Conservation (phyloP, 108 stramenopile genomes). For the Fistulifera solaris region DNA sequence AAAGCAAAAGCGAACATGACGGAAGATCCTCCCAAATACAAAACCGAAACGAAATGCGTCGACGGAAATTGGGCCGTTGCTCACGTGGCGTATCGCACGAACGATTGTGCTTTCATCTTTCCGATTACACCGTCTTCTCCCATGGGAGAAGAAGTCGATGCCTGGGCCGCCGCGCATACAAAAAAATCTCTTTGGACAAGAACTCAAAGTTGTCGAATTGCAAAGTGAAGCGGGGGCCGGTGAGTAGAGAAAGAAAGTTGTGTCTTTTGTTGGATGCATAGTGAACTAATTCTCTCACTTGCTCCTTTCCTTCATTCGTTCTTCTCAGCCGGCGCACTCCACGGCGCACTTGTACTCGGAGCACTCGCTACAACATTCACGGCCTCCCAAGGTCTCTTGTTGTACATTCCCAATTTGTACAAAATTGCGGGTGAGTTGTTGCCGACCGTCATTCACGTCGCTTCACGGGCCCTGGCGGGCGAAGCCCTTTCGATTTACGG, state of each 20-base stretch:
- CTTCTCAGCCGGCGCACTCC: slow-evolving; percentile 50
- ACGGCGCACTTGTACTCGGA: slow-evolving; percentile 46
- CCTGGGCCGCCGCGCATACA: slow-evolving; percentile 37
- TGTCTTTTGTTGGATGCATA: too few relatives aligned
- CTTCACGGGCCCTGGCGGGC: slow-evolving; percentile 46
- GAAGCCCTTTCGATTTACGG: slow-evolving; percentile 54
- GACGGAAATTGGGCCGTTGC: slow-evolving; percentile 43
- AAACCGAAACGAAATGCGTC: slow-evolving; percentile 5
- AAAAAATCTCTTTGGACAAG: slow-evolving; percentile 50
- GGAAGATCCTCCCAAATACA: too few relatives aligned
- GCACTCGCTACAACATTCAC: slow-evolving; percentile 51
- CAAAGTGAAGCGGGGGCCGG: slow-evolving; percentile 56
- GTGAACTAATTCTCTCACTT: too few relatives aligned
- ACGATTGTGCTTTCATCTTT: slow-evolving; percentile 57
- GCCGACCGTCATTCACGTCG: slow-evolving; percentile 57
- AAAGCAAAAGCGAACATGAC: too few relatives aligned
- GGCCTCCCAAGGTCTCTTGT: slow-evolving; percentile 45
- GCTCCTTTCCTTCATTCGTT: too few relatives aligned
- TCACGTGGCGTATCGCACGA: slow-evolving; percentile 45
- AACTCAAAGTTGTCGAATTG: slow-evolving; percentile 51
- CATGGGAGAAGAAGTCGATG: slow-evolving; percentile 59
- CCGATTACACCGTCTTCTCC: slow-evolving; percentile 46
- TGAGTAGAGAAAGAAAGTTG: too few relatives aligned
- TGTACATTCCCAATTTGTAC: slow-evolving; percentile 57
- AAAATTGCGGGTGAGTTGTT: slow-evolving; percentile 56